These are phyloP conservation scores for Zygotorulaspora florentina DNA, from an alignment of 805 yeast species.

Conservation along the genomic window DNA sequence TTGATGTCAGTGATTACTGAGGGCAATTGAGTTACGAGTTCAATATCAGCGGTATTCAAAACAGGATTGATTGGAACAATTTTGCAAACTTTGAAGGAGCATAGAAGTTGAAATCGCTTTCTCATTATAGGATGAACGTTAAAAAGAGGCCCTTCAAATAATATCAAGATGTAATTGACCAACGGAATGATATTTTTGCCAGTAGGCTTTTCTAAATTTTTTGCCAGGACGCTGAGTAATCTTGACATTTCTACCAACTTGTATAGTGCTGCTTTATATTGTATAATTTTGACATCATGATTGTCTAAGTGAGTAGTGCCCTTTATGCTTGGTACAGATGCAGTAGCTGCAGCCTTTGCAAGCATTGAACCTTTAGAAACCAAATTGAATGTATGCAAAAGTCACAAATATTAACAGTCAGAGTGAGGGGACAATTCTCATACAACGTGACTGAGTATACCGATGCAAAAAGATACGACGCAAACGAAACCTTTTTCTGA, in stretches of 20 bases:
- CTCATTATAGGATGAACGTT: conserved; percentile 40
- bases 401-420: not conserved
- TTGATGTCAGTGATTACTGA: conserved; percentile 13
- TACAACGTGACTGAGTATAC: not conserved
- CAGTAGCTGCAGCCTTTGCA: conserved; percentile 37
- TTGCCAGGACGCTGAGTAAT: conserved; percentile 32
- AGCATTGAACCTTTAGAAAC: conserved; percentile 16
- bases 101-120: conserved; percentile 38
- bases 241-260: conserved; percentile 42
- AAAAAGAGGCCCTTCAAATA: conserved; percentile 39
- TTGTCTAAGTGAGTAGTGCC: conserved; percentile 40
- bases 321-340: conserved; percentile 32
- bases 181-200: conserved; percentile 32
- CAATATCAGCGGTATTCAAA: conserved; percentile 16
- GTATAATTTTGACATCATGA: conserved; percentile 54
- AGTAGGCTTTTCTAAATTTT: conserved; percentile 22
- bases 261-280: conserved; percentile 50
- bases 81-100: conserved; percentile 27
- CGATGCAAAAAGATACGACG: not conserved
- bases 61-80: conserved; percentile 21
- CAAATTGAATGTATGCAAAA: not conserved
- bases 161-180: conserved; percentile 34
- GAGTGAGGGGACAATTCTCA: no score
- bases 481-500: not conserved
- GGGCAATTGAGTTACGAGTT: conserved; percentile 24